These are phyloP conservation scores for Aspergillus sclerotialis DNA, from an alignment of 2,329 filamentous ascomycete genomes.

Conservation along the genomic window DNA sequence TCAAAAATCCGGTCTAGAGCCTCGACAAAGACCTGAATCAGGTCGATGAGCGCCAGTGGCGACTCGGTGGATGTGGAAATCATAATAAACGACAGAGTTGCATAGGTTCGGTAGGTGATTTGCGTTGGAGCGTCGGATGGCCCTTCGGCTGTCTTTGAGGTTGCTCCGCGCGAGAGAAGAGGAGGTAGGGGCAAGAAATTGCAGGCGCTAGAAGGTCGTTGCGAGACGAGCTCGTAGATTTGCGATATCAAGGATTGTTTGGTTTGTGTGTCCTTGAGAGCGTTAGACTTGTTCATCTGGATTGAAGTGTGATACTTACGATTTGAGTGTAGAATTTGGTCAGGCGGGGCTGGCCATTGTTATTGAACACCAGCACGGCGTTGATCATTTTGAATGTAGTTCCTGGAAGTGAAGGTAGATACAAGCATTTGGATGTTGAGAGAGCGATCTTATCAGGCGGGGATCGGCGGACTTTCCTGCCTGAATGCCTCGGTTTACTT, in stretches of 20 bases:
- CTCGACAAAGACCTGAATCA: conserved; percentile 98
- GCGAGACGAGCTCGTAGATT: conserved; percentile 92
- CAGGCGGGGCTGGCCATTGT: conserved; percentile 89
- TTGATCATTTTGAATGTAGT: conserved; percentile 69
- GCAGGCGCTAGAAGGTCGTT: conserved; percentile 84
- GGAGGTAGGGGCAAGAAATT: conserved; percentile 86
- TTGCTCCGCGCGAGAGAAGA: conserved; percentile 49
- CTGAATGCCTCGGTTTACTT: not conserved
- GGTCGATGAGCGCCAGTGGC: conserved; percentile 85
- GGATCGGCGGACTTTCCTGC: conserved; percentile 4
- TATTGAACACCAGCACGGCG: conserved; percentile 97
- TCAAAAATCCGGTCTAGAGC: conserved; percentile 91
- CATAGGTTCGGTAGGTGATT: conserved; percentile 96
- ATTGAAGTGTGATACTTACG: conserved; percentile 41
- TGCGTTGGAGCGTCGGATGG: conserved; percentile 87
- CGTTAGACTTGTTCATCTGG: conserved; percentile 4
- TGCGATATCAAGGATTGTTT: conserved; percentile 95
- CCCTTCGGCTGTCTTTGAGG: conserved; percentile 42
- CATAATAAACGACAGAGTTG: conserved; percentile 96
- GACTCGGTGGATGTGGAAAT: conserved; percentile 96
- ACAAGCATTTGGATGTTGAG: not conserved
- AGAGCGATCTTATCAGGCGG: not conserved
- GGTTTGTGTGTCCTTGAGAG: conserved; percentile 78
- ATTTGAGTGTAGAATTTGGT: conserved; percentile 99
- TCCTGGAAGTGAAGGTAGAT: not conserved